Conservation (phyloP, 2,329 filamentous ascomycete species). For the Emmonsiellopsis sp. region DNA sequence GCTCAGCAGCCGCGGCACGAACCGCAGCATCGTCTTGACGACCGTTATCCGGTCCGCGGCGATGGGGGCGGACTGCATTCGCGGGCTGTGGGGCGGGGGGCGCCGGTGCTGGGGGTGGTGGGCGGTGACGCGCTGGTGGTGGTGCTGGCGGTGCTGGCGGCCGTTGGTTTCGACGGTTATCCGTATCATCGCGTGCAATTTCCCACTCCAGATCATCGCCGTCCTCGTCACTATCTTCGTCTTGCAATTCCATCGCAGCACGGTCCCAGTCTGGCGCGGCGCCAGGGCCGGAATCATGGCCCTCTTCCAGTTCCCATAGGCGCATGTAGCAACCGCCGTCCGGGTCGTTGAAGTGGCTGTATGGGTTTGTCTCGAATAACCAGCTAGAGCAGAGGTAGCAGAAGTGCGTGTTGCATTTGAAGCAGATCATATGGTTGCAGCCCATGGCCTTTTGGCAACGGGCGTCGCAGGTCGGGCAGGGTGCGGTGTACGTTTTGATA, state of each 20-base stretch:
- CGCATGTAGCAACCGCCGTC: conserved; percentile 68
- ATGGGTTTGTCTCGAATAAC: conserved; percentile 72
- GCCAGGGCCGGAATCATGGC: conserved; percentile 49
- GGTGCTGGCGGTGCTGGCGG: conserved; percentile 29
- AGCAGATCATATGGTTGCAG: conserved; percentile 96
- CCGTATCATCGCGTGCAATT: conserved; percentile 19
- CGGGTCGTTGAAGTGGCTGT: conserved; percentile 72
- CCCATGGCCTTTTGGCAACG: conserved; percentile 85
- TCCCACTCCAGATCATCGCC: conserved; percentile 7
- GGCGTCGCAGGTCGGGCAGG: conserved; percentile 78
- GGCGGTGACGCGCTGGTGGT: conserved; percentile 24
- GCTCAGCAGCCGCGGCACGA: conserved; percentile 1
- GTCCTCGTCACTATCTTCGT: conserved; percentile 8
- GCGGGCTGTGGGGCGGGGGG: conserved; percentile 19
- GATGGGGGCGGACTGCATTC: not conserved
- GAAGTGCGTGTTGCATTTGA: conserved; percentile 81
- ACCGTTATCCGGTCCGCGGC: conserved; percentile 6
- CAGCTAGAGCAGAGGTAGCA: conserved; percentile 91
- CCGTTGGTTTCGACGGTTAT: conserved; percentile 17
- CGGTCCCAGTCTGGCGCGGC: conserved; percentile 11
- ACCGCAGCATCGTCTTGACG: conserved; percentile 9
- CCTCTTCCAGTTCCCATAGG: conserved; percentile 80
- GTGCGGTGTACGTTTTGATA: conserved; percentile 67
- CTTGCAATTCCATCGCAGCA: conserved; percentile 7
- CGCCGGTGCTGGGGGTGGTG: conserved; percentile 29